Base-by-base conservation (phyloP, 495 filamentous ascomycete species). In the Annulohypoxylon nitens region DNA sequence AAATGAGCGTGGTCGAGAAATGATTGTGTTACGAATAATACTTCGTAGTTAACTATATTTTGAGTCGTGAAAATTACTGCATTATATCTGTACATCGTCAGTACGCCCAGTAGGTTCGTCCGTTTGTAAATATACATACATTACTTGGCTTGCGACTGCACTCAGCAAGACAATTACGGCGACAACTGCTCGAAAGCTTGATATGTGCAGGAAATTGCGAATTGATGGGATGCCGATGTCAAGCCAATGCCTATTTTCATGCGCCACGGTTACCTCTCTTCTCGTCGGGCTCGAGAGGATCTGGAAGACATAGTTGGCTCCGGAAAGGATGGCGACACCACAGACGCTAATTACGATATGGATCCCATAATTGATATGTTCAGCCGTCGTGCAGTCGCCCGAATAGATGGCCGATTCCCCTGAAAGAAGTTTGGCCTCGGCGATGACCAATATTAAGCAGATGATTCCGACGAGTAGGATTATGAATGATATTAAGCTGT, bases 141-240 rank as follows among this genome's bases (percentile, higher is more conserved):
- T 82, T 81, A 84, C 75, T 72, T 83, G 83, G 5, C 78, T 81
- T 6, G 75, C 62, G 9, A 82, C 69, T 30, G 84, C 83, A 45
- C 75, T 60, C 1, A 78, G 25, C 39, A 86, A 62, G 4, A 86
- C 66, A 16, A 82, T 71, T 4, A 77, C 61, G 47, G 80, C 84
- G 59, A 87, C 48, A 3, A 78, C 30, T 23, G 78, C 78, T 67
- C 85, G 67, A 14, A 75, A 75, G 48, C 67, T 73, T 14, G 79
- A 78, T 57, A 89, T 81, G 33, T 77, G 67, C 11, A 55, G 37
- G 1, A 88, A 75, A 73, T 88, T 88, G 11, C 84, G 78, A 23
- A 86, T 54, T 20, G 85, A 87, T 18, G 83, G 85, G 34, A 86
- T 75, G 10, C 86, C 86, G 45, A 88, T 87, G 76, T 89, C 83